A percentile compares a stretch with the other conserved stretches of the same genome.
phyloP scores from a whole-genome alignment of 2,329 filamentous ascomycete genomes.

The Verticillium klebahnii region DNA sequence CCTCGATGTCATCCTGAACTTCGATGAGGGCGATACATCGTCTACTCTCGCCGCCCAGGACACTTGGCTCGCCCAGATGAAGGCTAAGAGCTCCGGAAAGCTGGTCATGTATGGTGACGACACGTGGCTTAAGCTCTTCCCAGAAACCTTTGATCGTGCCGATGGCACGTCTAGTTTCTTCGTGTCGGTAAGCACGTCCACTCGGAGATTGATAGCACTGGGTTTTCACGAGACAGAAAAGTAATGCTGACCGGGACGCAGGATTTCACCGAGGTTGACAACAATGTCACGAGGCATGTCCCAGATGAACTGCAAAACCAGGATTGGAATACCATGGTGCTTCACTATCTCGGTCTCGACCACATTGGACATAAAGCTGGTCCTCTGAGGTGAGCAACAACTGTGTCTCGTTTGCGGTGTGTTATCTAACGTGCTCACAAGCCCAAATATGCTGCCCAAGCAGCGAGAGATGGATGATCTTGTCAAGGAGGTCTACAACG shows the following conservation, averaged over 20 bases:
- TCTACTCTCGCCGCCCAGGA: conserved; percentile 86
- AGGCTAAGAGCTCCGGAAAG: conserved; percentile 64
- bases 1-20: conserved; percentile 92
- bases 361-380: conserved; percentile 98
- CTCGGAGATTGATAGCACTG: background rate
- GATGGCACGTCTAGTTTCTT: conserved; percentile 98
- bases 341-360: conserved; percentile 94
- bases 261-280: conserved; percentile 97
- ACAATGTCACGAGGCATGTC: conserved; percentile 92
- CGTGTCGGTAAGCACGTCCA: conserved; percentile 67
- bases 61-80: conserved; percentile 94
- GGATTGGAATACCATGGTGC: conserved; percentile 90
- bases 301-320: conserved; percentile 65
- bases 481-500: conserved; percentile 68
- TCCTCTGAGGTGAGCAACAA: conserved; percentile 60
- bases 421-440: conserved; percentile 23
- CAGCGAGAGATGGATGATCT: conserved; percentile 91
- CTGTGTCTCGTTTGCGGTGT: conserved; percentile 2
- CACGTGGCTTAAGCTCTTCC: conserved; percentile 97
- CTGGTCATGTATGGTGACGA: conserved; percentile 96
- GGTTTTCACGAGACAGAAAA: background rate
- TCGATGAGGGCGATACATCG: conserved; percentile 88
- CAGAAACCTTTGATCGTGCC: conserved; percentile 75
- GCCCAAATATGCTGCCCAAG: conserved; percentile 88
- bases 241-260: conserved; percentile 26